These are phyloP conservation scores for Ophiognomonia clavigignenti-juglandacearum DNA, from an alignment of 2,329 filamentous ascomycete genomes.

Conservation along the genomic window DNA sequence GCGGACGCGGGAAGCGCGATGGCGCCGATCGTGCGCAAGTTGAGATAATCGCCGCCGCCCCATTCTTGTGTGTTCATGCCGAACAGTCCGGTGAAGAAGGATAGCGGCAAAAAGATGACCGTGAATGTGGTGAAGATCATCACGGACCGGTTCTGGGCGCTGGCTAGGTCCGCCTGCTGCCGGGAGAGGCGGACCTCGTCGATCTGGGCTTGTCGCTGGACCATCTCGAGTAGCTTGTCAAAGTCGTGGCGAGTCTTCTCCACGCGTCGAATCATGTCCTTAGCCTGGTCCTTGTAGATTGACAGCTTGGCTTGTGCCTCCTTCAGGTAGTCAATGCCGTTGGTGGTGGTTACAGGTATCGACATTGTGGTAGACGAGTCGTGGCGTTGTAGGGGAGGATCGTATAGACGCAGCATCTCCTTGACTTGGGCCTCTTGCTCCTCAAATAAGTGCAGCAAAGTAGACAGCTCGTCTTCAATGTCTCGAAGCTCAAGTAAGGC, in stretches of 20 bases:
- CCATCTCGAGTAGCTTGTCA: conserved; percentile 7
- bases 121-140: conserved; percentile 29
- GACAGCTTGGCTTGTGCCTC: conserved; percentile 1
- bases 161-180: conserved; percentile 11
- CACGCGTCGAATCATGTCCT: conserved; percentile 6
- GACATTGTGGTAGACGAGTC: neutral
- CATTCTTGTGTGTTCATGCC: conserved; percentile 19
- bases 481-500: conserved; percentile 10
- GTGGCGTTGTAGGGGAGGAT: neutral
- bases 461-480: conserved; percentile 10
- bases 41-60: conserved; percentile 5
- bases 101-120: conserved; percentile 25
- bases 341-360: neutral
- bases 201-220: conserved; percentile 10
- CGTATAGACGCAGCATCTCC: conserved; percentile 1
- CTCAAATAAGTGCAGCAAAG: neutral
- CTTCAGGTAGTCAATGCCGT: conserved; percentile 1
- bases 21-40: conserved; percentile 2
- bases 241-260: conserved; percentile 5
- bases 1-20: conserved; percentile 7
- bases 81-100: conserved; percentile 17
- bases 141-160: conserved; percentile 23
- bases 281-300: conserved; percentile 1
- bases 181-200: conserved; percentile 11
- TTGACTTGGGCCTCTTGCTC: conserved; percentile 4